phyloP scores from a whole-genome alignment of 306 rosid species.

The Sindora glabra region DNA sequence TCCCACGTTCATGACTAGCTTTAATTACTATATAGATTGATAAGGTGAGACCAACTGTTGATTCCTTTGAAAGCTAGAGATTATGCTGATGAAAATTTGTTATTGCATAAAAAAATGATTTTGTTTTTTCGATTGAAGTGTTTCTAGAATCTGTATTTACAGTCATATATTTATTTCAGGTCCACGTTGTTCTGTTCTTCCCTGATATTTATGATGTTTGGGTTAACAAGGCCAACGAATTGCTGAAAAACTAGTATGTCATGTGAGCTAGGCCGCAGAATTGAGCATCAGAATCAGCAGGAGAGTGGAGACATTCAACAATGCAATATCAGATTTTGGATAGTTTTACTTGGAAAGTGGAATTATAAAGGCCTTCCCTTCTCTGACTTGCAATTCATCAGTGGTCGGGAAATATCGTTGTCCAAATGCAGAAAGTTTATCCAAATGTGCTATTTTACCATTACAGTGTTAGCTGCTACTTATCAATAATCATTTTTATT shows the following conservation, averaged over 20 bases:
- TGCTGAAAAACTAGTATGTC: constrained; percentile 34
- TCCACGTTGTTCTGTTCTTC: constrained; percentile 59
- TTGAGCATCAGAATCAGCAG: constrained; percentile 2
- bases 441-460: too few relatives aligned
- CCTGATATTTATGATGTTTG: constrained; percentile 53
- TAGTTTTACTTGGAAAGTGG: too few relatives aligned
- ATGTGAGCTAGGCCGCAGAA: neutral
- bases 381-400: too few relatives aligned
- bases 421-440: too few relatives aligned
- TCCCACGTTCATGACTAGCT: neutral
- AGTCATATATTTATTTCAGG: constrained; percentile 33
- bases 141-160: constrained; percentile 6
- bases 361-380: too few relatives aligned
- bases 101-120: neutral
- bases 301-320: too few relatives aligned
- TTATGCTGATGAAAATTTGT: neutral
- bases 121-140: neutral
- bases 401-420: too few relatives aligned
- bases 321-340: too few relatives aligned
- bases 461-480: too few relatives aligned
- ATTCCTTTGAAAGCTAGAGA: neutral
- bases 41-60: neutral
- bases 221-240: constrained; percentile 51
- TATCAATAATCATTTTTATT: too few relatives aligned
- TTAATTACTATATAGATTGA: neutral